phyloP scores from a whole-genome alignment of 2,329 filamentous ascomycete genomes.

The Lasiodiplodia gonubiensis region DNA sequence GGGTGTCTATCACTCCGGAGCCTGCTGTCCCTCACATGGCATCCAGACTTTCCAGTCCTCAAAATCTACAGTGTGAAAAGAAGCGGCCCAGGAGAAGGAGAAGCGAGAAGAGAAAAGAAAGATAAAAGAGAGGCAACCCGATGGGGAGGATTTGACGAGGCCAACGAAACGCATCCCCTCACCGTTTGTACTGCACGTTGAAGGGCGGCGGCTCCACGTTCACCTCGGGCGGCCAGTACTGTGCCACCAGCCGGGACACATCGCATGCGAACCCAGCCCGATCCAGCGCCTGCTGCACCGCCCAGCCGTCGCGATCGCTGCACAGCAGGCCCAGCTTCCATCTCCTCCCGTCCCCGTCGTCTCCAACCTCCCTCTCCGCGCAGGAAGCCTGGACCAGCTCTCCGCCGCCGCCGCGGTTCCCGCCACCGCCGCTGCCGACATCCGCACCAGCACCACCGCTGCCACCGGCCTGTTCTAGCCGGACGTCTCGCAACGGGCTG shows the following conservation, averaged over 20 bases:
- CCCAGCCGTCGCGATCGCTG: slow-evolving; percentile 1
- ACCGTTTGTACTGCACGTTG: slow-evolving; percentile 15
- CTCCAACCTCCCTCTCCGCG: not conserved
- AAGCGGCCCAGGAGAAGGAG: too few relatives aligned
- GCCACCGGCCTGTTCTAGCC: not conserved
- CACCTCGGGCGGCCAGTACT: not conserved
- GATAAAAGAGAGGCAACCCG: not conserved
- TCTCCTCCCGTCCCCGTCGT: not conserved
- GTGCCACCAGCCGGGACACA: slow-evolving; percentile 14
- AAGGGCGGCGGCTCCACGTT: slow-evolving; percentile 11
- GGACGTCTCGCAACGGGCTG: slow-evolving; percentile 3
- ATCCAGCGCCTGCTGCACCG: slow-evolving; percentile 21
- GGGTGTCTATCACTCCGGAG: slow-evolving; percentile 3
- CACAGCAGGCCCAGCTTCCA: slow-evolving; percentile 15
- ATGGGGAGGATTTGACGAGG: not conserved
- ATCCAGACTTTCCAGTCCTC: not conserved
- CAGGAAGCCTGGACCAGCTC: not conserved
- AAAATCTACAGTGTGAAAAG: not conserved
- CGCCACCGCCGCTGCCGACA: not conserved
- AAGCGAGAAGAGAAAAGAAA: not conserved
- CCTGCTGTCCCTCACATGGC: not conserved
- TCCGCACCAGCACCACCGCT: not conserved
- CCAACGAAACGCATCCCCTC: not conserved
- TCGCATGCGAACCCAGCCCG: slow-evolving; percentile 12
- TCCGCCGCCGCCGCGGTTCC: not conserved